Base-by-base conservation (phyloP, 2,329 filamentous ascomycete species). In the Clonostachys chloroleuca region DNA sequence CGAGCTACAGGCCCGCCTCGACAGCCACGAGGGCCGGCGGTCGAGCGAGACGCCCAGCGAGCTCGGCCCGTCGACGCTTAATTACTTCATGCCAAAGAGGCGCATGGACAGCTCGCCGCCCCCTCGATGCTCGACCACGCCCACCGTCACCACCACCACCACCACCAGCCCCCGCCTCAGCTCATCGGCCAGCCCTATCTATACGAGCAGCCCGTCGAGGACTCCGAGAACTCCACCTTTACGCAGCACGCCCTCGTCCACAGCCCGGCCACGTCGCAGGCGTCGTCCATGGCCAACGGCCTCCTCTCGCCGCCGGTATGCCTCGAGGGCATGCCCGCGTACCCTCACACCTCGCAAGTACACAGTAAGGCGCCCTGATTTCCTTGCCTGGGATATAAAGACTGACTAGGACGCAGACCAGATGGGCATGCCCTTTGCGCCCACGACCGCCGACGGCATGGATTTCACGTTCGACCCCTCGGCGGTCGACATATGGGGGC, bases 1-100 rank as follows among this genome's bases (percentile, higher is more conserved):
- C 18, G 57, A 62, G 40, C 55, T 63, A 6, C 59, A 63, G 37
- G 59, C 59, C 10, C 51, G 56, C 37, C 52, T 63, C 20, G 59
- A 62, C 35, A 56, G 49, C 42, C 59, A 60, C 44, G 59, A 63
- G 45, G 49, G 49, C 9, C 49, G 47, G 9, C 47, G 51, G 9
- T 47, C 40, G 14, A n/a, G n/a, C n/a, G n/a, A n/a, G n/a, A n/a
- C n/a, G n/a, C n/a, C n/a, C n/a, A n/a, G n/a, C n/a, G n/a, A n/a
- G n/a, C n/a, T n/a, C n/a, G n/a, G n/a, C n/a, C n/a, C n/a, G n/a
- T n/a, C n/a, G n/a, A n/a, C n/a, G n/a, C n/a, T n/a, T n/a, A n/a
- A n/a, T n/a, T n/a, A n/a, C n/a, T n/a, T n/a, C n/a, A n/a, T n/a
- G n/a, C n/a, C n/a, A n/a, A n/a, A n/a, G n/a, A n/a, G n/a, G n/a